Conservation (phyloP, 2,329 filamentous ascomycete species). For the Purpureocillium lavendulum region DNA sequence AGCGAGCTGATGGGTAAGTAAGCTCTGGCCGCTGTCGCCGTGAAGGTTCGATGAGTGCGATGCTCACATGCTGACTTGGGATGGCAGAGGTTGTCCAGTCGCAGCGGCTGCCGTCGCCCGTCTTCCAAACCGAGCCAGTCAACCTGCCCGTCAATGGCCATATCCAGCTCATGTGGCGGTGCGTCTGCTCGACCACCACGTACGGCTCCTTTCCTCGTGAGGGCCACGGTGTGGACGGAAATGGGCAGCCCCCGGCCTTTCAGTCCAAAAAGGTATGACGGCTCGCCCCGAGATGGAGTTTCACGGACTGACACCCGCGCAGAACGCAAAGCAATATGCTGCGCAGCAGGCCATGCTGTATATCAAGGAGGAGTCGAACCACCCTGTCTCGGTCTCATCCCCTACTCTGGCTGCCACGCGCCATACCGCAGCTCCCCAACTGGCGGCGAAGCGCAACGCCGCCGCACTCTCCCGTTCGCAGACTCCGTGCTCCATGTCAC, state of each 20-base stretch:
- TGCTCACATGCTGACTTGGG: too few relatives aligned
- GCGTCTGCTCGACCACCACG: slow-evolving; percentile 14
- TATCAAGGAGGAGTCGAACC: slow-evolving; percentile 16
- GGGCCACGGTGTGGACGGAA: slow-evolving; percentile 24
- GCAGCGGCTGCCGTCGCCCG: too few relatives aligned
- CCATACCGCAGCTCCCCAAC: too few relatives aligned
- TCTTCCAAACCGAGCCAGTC: slow-evolving; percentile 4
- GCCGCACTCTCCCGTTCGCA: background rate
- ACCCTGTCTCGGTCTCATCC: slow-evolving; percentile 1
- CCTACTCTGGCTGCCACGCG: too few relatives aligned
- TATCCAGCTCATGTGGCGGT: slow-evolving; percentile 14
- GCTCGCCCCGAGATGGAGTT: too few relatives aligned
- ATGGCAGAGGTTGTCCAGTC: too few relatives aligned
- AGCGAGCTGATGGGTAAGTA: slow-evolving; percentile 19
- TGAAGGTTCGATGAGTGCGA: too few relatives aligned
- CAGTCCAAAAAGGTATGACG: slow-evolving; percentile 39
- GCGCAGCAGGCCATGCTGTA: slow-evolving; percentile 38
- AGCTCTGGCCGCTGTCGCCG: background rate
- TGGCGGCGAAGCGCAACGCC: background rate
- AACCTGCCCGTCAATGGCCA: slow-evolving; percentile 14
- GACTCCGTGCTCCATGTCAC: background rate
- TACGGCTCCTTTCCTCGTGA: slow-evolving; percentile 14
- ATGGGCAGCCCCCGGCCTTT: slow-evolving; percentile 26
- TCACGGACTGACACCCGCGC: background rate
- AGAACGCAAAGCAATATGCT: slow-evolving; percentile 44